Base-by-base conservation (phyloP, 441 rosid species). In the Eruca vesicaria region DNA sequence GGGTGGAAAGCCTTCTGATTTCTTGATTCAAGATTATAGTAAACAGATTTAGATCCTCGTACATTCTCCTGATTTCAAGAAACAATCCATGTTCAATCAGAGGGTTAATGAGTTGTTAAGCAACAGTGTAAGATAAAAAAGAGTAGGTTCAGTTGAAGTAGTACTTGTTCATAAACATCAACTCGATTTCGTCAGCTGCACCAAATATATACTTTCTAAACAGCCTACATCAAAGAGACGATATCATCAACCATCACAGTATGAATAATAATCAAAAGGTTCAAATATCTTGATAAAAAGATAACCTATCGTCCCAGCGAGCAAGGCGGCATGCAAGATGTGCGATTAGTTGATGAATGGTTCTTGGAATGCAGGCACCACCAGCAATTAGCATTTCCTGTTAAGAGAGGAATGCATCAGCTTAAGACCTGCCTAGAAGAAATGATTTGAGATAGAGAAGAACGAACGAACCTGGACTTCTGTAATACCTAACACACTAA, bases 161-260 rank as follows among this genome's bases (percentile, higher is more conserved):
- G 90, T 86, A 88, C 93, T 87, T 84, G 81, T 86, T 80, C 93
- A 86, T 85, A 76, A 88, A 88, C 87, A 80, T 88, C 82, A 88
- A 74, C 72, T 88, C 93, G 31, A 85, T 74, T 77, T 85, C 90
- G 73, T 88, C 90, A 1, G 93, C 93, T 63, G 82, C 90, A 18
- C 89, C 93, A 43, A 88, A 86, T 69, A 85, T 72, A 41, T 81
- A 81, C 71, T 82, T 86, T 32, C 87, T 82, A 70, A 85, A 88
- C 63, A 86, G 73, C 82, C 93, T 86, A 68, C 69, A 77, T 61
- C n/a, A 56, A 26, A 43, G 63, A 43, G 63, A 28, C 3, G 60
- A 74, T 48, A 58, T 38, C 9, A 75, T 9, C 58, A 77, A 61
- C 61, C 61, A 77, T 31, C 61, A 57, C 19, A 64, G 3, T 0